Conservation (phyloP, 495 filamentous ascomycete species). For the Xylaria palmicola region DNA sequence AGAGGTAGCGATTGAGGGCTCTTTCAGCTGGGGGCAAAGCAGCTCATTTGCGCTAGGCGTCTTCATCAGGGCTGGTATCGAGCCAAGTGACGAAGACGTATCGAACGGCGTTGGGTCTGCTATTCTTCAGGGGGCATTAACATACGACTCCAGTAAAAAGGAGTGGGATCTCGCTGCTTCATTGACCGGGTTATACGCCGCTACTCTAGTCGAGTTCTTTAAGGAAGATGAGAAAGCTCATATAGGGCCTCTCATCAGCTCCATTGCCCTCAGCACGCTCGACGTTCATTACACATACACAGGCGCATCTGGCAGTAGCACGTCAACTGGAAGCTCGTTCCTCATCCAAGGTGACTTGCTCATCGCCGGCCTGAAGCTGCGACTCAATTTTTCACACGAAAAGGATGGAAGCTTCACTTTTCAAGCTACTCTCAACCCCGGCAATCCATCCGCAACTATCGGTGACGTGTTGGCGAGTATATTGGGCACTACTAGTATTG, state of each 20-base stretch:
- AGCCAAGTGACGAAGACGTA: too few species aligned
- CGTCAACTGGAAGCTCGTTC: not conserved
- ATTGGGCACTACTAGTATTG: not conserved
- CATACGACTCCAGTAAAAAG: not conserved
- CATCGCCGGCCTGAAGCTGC: too few species aligned
- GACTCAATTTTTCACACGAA: not conserved
- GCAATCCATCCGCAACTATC: not conserved
- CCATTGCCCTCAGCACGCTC: not conserved
- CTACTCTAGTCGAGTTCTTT: conserved; percentile 5
- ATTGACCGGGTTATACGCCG: not conserved
- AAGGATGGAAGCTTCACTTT: not conserved
- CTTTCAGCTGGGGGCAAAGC: too few species aligned
- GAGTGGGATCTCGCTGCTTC: not conserved
- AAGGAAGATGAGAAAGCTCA: not conserved
- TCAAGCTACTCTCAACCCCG: not conserved
- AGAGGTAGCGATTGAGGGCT: too few species aligned
- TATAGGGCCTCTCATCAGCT: not conserved
- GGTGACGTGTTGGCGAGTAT: conserved; percentile 2
- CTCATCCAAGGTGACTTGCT: too few species aligned
- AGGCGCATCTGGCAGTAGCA: not conserved
- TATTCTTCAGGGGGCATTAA: not conserved
- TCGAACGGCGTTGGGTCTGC: not conserved
- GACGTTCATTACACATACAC: not conserved
- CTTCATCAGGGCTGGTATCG: too few species aligned
- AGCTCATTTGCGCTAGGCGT: too few species aligned